Percentiles rank a stretch among this genome's conserved stretches.
phyloP scores from a whole-genome alignment of 2,329 filamentous ascomycete genomes.

The Verticillium isaacii region DNA sequence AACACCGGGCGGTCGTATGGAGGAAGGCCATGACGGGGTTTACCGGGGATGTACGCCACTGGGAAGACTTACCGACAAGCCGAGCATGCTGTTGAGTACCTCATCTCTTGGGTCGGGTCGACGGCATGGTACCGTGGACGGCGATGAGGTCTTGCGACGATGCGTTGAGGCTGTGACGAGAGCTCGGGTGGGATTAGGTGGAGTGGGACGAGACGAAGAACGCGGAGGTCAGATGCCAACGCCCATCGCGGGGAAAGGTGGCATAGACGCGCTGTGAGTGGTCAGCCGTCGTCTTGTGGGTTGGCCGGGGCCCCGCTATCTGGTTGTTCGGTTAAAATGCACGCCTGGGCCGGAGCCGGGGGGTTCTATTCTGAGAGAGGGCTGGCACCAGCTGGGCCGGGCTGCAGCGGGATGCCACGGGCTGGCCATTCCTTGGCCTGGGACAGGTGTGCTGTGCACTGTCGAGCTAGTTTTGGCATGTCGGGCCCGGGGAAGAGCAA shows the following conservation, averaged over 20 bases:
- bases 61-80: conserved; percentile 12
- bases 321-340: not conserved
- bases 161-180: not conserved
- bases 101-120: conserved; percentile 7
- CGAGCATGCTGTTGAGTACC: conserved; percentile 14
- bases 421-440: too few relatives aligned
- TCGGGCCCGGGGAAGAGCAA: too few relatives aligned
- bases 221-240: not conserved
- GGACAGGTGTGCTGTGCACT: too few relatives aligned
- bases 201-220: not conserved
- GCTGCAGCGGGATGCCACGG: not conserved
- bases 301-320: not conserved
- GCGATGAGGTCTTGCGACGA: not conserved
- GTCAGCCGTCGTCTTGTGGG: not conserved
- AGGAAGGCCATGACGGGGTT: not conserved
- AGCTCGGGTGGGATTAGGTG: not conserved
- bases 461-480: too few relatives aligned
- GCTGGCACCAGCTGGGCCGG: not conserved
- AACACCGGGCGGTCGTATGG: not conserved
- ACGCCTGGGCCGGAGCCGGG: not conserved
- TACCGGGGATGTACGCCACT: too few relatives aligned
- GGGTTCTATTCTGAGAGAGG: not conserved
- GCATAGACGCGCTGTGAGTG: not conserved
- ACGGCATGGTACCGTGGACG: not conserved
- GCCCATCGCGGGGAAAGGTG: conserved; percentile 1